A percentile compares a stretch with the other conserved stretches of the same genome.
Evolutionary conservation across 2,329 filamentous ascomycete species (phyloP).

Genomic region (Penicillium brevicompactum): DNA sequence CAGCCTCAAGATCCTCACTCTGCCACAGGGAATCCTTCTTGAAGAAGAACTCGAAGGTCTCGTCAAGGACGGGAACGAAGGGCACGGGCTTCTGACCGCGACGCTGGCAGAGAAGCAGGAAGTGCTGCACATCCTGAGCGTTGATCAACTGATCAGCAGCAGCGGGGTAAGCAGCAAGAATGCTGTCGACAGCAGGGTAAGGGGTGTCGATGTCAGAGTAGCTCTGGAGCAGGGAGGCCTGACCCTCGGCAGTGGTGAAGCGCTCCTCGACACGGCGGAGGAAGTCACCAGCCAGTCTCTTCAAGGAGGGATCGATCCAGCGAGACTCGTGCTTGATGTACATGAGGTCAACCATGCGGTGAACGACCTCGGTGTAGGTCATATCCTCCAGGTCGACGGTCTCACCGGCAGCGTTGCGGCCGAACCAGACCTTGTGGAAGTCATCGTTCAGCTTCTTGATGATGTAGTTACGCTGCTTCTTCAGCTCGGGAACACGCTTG

Average conservation of each 20-base stretch:
- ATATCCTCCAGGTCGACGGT: slow-evolving; percentile 90
- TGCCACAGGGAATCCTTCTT: slow-evolving; percentile 99
- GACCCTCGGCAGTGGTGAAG: slow-evolving; percentile 72
- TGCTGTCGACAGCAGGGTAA: slow-evolving; percentile 73
- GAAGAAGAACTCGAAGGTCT: slow-evolving; percentile 99
- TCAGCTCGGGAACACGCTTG: slow-evolving; percentile 83
- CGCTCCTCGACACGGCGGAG: slow-evolving; percentile 96
- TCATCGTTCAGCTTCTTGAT: slow-evolving; percentile 95
- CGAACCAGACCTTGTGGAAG: slow-evolving; percentile 97
- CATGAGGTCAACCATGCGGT: slow-evolving; percentile 84
- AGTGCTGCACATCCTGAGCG: slow-evolving; percentile 96
- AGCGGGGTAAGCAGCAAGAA: slow-evolving; percentile 82
- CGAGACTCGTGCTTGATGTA: slow-evolving; percentile 88
- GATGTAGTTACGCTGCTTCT: slow-evolving; percentile 86
- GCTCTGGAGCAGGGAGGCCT: slow-evolving; percentile 82
- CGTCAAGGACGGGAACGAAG: slow-evolving; percentile 92
- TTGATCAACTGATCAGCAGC: slow-evolving; percentile 91
- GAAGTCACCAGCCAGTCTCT: slow-evolving; percentile 86
- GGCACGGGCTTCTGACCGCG: slow-evolving; percentile 94
- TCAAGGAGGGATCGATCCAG: slow-evolving; percentile 87
- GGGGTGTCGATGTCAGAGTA: slow-evolving; percentile 86
- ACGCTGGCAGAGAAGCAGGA: slow-evolving; percentile 87
- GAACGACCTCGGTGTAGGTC: slow-evolving; percentile 88
- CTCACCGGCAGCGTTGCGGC: slow-evolving; percentile 76
- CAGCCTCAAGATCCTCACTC: slow-evolving; percentile 93